Base-by-base conservation (phyloP, 2,329 filamentous ascomycete genomes). In the Aureobasidium sp. region DNA sequence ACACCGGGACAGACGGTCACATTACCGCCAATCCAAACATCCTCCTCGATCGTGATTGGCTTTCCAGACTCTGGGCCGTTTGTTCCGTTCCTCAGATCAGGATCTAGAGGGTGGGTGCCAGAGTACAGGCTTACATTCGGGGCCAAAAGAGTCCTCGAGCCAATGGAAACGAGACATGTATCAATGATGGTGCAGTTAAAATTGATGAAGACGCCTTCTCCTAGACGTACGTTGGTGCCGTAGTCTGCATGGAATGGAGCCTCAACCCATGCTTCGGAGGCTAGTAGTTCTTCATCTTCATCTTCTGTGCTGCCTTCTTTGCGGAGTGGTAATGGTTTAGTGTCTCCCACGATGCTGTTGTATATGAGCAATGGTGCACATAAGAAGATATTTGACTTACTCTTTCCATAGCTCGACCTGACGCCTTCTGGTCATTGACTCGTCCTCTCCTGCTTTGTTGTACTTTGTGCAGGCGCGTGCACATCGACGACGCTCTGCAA, bases 1-100 rank as follows among this genome's bases (percentile, higher is more conserved):
- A 96, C 86, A 0, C 91, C 91, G 0, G 89, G 85, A 45, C 91
- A 76, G n/a, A 96, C 82, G 25, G 80, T 84, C 4, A 85, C 86
- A 69, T 86, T 87, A 0, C 88, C 88, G 1, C 87, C 89, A 36
- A 93, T 75, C 89, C 89, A 91, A 74, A 88, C 89, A 76, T 96
- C 91, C 66, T 91, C 87, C 0, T 87, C 90, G 60, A 96, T 85
- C 7, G 78, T 81, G 64, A 96, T 89, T 11, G 88, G 83, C 67
- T 83, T 85, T 0, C 90, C 91, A 9, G 77, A 69, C 73, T 96
- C 91, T 0, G 90, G 90, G 0, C 91, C 91, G 15, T 82, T 79
- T 0, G 82, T 86, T 0, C 91, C 90, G 69, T 92, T 87, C 34
- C 91, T 84, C 5, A 93, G 67, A 0, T 80, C 80, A 0, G 89